Evolutionary conservation across 139 green algal genomes (phyloP), one percentile per base, ranked within the genome.

Genomic region (Picochlorum sp.): DNA sequence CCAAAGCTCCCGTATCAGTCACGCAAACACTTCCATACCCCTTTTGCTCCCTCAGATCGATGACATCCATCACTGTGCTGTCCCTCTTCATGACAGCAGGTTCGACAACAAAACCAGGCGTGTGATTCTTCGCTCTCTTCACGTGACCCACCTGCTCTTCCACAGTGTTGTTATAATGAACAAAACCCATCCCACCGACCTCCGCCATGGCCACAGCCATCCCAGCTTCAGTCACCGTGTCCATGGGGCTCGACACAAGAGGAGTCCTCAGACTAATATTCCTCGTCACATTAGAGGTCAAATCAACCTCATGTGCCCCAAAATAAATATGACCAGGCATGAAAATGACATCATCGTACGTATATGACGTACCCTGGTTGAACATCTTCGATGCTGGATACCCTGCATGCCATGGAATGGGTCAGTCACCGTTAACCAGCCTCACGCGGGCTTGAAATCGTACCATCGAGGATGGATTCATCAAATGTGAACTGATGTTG

Each of bases 281-380:
- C 31, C 76, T 84, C 2, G 89, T 94, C 8, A 98, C 61, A 41
- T 91, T 70, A 14, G 77, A 83, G 7, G 66, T 75, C 44, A 98
- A 74, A 68, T 91, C 85, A 1, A 98, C 92, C 80, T 98, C 77
- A 69, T 98, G 75, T 3, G 91, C 90, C 1, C 74, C 81, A 75
- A 99, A 99, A 79, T 88, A 65, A 62, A 99, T 99, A 75, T 96
- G 85, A 11, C 94, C 91, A 11, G 94, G 94, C 61, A 96, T 88
- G 66, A 99, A 92, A 59, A 99, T 99, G 20, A 97, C 79, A 66
- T 99, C 94, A 57, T 99, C 94, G 60, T 99, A 99, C 1, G 94
- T 98, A 82, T 97, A 97, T 45, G 78, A 92, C 2, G 86, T 67
- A 24, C 94, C 92, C 71, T 92, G 78, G n/a, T 73, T 69, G 65